Evolutionary conservation across 768 basidiomycete genomes (phyloP).

Genomic region (Kwoniella bestiolae): DNA sequence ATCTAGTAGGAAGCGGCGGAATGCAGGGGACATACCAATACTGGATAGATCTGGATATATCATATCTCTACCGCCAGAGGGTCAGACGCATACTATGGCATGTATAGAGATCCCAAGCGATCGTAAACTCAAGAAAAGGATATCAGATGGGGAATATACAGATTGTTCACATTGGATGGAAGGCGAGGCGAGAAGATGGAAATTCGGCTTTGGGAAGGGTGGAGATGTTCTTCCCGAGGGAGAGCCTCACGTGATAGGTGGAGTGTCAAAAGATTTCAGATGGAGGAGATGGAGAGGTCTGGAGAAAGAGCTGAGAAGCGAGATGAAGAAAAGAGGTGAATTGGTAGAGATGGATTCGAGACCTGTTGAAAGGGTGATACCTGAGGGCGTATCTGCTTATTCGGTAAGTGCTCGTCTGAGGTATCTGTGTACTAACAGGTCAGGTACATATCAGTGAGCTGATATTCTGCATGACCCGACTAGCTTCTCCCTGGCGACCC

Average conservation of each 20-base stretch:
- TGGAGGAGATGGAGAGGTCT: constrained; percentile 43
- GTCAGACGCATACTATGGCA: constrained; percentile 34
- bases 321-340: constrained; percentile 32
- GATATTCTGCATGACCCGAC: constrained; percentile 1
- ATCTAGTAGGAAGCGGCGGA: constrained; percentile 3
- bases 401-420: constrained; percentile 28
- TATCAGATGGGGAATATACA: constrained; percentile 42
- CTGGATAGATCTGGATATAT: constrained; percentile 43
- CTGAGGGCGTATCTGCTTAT: constrained; percentile 37
- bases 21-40: constrained; percentile 11
- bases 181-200: constrained; percentile 39
- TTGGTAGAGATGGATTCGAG: constrained; percentile 31
- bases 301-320: constrained; percentile 30
- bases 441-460: background rate
- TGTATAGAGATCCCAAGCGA: constrained; percentile 47
- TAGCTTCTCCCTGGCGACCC: constrained; percentile 46
- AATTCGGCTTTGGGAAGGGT: constrained; percentile 31
- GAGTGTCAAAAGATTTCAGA: constrained; percentile 38
- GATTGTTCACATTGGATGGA: constrained; percentile 35
- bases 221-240: constrained; percentile 16
- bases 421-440: background rate
- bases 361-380: background rate
- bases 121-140: constrained; percentile 31
- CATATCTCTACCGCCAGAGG: constrained; percentile 31
- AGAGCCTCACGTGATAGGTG: constrained; percentile 19